Evolutionary conservation across 108 stramenopile species (phyloP).

Genomic region (Skeletonema menzelii): DNA sequence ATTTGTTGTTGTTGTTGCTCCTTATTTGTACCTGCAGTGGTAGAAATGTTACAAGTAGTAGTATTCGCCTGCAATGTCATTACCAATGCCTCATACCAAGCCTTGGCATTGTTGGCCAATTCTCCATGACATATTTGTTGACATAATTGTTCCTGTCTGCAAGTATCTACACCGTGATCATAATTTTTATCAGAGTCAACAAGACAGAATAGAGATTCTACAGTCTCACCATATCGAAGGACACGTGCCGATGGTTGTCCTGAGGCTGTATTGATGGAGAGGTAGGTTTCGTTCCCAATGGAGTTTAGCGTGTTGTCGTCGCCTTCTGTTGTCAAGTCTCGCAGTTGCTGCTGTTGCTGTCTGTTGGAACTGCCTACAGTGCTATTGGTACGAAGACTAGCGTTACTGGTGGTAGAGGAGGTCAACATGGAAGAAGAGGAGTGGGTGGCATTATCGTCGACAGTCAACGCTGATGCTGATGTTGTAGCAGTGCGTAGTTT

Average conservation of each 20-base stretch:
- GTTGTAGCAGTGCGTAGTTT: not conserved
- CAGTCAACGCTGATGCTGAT: not conserved
- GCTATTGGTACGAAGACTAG: not conserved
- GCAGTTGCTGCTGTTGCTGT: too few species aligned
- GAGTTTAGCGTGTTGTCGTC: not conserved
- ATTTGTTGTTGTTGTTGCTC: not conserved
- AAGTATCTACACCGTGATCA: not conserved
- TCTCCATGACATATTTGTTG: constrained; percentile 21
- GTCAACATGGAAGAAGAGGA: not conserved
- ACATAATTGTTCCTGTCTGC: not conserved
- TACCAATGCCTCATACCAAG: constrained; percentile 38
- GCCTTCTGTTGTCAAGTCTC: not conserved
- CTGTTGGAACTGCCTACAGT: not conserved
- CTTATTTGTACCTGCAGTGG: not conserved
- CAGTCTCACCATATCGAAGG: constrained; percentile 71
- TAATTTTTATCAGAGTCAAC: too few species aligned
- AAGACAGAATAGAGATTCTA: constrained; percentile 68
- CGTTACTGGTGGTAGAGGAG: not conserved
- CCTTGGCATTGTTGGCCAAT: constrained; percentile 18
- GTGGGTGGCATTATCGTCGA: not conserved
- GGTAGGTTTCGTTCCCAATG: not conserved
- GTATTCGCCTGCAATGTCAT: not conserved
- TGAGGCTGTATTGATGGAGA: not conserved
- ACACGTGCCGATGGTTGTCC: constrained; percentile 32
- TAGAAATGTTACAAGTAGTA: not conserved